A percentile compares a stretch with the other conserved stretches of the same genome.
Evolutionary conservation across 257 asterid genomes (phyloP).

Genomic region (Verbena officinalis): DNA sequence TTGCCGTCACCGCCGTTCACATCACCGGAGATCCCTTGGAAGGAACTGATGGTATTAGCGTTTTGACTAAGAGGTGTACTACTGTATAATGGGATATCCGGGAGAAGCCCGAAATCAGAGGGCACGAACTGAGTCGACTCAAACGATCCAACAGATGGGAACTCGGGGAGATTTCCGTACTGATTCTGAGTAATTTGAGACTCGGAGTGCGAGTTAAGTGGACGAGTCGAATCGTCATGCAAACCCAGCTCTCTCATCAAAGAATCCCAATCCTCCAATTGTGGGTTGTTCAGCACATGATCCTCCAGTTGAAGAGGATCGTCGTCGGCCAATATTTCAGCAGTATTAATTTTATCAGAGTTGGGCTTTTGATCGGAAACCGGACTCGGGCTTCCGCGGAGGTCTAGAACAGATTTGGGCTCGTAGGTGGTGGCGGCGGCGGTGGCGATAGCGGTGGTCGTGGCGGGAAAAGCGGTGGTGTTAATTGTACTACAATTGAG

Average conservation of each 20-base stretch:
- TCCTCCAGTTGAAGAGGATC: constrained; percentile 73
- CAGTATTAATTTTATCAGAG: constrained; percentile 19
- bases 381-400: constrained; percentile 71
- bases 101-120: constrained; percentile 45
- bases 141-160: constrained; percentile 44
- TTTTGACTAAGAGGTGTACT: constrained; percentile 24
- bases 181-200: constrained; percentile 31
- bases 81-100: constrained; percentile 45
- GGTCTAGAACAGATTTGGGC: constrained; percentile 85
- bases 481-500: constrained; percentile 6
- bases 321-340: constrained; percentile 40
- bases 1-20: constrained; percentile 19
- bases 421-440: constrained; percentile 46
- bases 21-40: constrained; percentile 34
- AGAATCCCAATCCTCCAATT: constrained; percentile 76
- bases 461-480: not conserved
- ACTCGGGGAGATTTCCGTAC: constrained; percentile 43
- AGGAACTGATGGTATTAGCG: constrained; percentile 20
- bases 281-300: constrained; percentile 61
- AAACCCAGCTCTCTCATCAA: constrained; percentile 86
- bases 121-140: constrained; percentile 51
- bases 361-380: constrained; percentile 42
- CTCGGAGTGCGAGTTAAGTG: constrained; percentile 34
- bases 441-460: constrained; percentile 25
- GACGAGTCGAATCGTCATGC: constrained; percentile 48